phyloP scores from a whole-genome alignment of 345 rosid species.

The Garcia nutans region DNA sequence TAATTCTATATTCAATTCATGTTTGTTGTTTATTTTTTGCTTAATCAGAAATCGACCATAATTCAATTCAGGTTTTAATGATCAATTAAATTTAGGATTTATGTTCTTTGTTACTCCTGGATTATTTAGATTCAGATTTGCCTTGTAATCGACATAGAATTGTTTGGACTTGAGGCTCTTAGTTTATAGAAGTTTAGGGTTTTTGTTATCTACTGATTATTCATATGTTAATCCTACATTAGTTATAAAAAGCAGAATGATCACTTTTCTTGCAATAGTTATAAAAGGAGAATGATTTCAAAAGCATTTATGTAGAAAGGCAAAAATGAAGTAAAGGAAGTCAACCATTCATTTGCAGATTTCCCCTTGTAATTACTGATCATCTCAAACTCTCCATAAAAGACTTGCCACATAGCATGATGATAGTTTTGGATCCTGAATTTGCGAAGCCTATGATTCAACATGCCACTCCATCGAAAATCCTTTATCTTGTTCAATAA shows the following conservation, averaged over 20 bases:
- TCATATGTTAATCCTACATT: neutral
- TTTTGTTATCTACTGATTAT: too few species aligned
- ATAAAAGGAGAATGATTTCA: neutral
- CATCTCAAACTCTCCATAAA: slow-evolving; percentile 20
- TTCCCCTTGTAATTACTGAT: slow-evolving; percentile 5
- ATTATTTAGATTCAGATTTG: too few species aligned
- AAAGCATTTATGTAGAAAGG: neutral
- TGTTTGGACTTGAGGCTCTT: too few species aligned
- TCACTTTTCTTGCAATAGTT: neutral
- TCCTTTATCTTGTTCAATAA: slow-evolving; percentile 19
- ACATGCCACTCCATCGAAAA: slow-evolving; percentile 5
- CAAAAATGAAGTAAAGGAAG: neutral
- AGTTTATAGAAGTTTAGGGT: too few species aligned
- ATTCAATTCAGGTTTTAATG: too few species aligned
- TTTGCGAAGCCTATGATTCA: slow-evolving; percentile 12
- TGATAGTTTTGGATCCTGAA: slow-evolving; percentile 11
- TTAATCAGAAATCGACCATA: too few species aligned
- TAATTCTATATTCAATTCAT: too few species aligned
- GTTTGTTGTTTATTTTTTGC: too few species aligned
- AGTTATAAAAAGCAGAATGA: neutral
- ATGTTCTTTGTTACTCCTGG: too few species aligned
- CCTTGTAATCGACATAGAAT: too few species aligned
- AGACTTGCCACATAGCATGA: slow-evolving; percentile 8
- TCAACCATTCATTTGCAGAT: neutral
- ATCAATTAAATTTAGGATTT: too few species aligned